phyloP scores from a whole-genome alignment of 2,329 filamentous ascomycete species.

The Colletotrichum sp. region DNA sequence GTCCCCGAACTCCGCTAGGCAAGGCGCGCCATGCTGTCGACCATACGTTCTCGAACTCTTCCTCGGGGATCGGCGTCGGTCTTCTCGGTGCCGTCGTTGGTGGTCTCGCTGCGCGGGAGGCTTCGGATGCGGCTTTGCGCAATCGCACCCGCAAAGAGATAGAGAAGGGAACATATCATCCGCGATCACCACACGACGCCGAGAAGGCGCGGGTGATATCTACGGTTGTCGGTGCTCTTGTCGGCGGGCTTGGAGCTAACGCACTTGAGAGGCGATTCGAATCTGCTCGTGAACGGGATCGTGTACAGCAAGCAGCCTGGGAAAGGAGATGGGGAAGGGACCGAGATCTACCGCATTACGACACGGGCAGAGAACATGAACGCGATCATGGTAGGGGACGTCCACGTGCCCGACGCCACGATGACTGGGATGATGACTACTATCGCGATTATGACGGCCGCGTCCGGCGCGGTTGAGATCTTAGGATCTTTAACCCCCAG shows the following conservation, averaged over 20 bases:
- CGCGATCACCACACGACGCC: constrained; percentile 23
- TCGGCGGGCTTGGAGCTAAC: constrained; percentile 60
- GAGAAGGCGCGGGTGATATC: constrained; percentile 45
- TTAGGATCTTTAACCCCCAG: background rate
- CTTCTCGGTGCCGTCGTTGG: constrained; percentile 60
- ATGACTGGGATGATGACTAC: constrained; percentile 28
- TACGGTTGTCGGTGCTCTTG: constrained; percentile 59
- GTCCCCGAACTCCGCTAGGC: constrained; percentile 38
- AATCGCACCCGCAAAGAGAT: constrained; percentile 24
- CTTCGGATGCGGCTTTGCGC: constrained; percentile 43
- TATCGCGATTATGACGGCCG: background rate
- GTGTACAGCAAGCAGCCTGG: constrained; percentile 35
- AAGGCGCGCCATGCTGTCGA: constrained; percentile 47
- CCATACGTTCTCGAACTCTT: constrained; percentile 52
- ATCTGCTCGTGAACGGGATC: constrained; percentile 36
- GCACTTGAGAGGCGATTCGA: constrained; percentile 51
- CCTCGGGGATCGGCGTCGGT: constrained; percentile 53
- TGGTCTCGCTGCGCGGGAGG: constrained; percentile 56
- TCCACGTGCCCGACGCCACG: constrained; percentile 21
- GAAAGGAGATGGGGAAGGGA: constrained; percentile 35
- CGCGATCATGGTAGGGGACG: constrained; percentile 21
- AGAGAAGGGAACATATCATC: constrained; percentile 5
- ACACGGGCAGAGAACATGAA: constrained; percentile 22
- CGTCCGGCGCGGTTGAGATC: constrained; percentile 10
- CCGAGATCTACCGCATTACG: constrained; percentile 30